Percentiles rank a stretch among this genome's conserved stretches.
Evolutionary conservation across 768 basidiomycete genomes (phyloP).

Genomic region (Russula olivacea): DNA sequence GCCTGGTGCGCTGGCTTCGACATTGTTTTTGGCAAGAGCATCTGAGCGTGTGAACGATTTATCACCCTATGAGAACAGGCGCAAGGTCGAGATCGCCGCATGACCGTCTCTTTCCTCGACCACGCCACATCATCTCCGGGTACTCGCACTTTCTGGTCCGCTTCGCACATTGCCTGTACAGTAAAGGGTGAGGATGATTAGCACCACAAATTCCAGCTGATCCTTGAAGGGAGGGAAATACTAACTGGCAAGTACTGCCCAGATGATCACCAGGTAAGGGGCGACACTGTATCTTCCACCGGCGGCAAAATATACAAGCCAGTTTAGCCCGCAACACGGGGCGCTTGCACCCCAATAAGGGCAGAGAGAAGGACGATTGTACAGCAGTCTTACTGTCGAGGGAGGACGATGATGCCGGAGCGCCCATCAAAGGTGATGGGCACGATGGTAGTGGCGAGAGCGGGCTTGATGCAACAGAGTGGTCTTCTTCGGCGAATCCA

Average conservation of each 20-base stretch:
- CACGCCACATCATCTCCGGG: conserved; percentile 22
- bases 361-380: conserved; percentile 17
- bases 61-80: too few relatives aligned
- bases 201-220: background rate
- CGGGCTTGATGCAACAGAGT: conserved; percentile 16
- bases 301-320: conserved; percentile 22
- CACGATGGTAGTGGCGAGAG: conserved; percentile 18
- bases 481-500: conserved; percentile 10
- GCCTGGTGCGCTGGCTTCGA: too few relatives aligned
- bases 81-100: background rate
- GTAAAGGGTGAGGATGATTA: background rate
- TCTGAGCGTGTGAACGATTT: too few relatives aligned
- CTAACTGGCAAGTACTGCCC: conserved; percentile 16
- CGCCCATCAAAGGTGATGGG: conserved; percentile 18
- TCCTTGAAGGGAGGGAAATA: background rate
- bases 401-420: background rate
- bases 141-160: conserved; percentile 16
- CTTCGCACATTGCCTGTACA: conserved; percentile 18
- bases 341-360: conserved; percentile 20
- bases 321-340: conserved; percentile 20
- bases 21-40: too few relatives aligned
- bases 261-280: conserved; percentile 8
- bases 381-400: background rate
- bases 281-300: conserved; percentile 23
- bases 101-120: conserved; percentile 14